Conservation (phyloP, 768 basidiomycete species). For the Cystofilobasidium ferigula region DNA sequence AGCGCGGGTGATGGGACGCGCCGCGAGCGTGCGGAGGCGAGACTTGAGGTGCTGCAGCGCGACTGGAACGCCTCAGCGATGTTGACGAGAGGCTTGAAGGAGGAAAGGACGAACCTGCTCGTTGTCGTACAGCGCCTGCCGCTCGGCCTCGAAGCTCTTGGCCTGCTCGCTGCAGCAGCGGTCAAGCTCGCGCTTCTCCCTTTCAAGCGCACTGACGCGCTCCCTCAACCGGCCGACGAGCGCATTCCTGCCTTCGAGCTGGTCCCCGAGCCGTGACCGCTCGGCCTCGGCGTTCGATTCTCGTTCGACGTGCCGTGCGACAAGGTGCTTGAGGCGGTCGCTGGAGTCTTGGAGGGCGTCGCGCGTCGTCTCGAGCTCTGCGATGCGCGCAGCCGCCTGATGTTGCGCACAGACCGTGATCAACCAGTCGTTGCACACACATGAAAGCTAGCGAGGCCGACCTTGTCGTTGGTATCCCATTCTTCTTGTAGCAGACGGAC, state of each 20-base stretch:
- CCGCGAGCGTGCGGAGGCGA: conserved; percentile 37
- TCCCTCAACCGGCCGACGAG: conserved; percentile 67
- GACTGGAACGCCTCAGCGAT: neutral
- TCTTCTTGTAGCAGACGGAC: neutral
- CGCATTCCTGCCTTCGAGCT: conserved; percentile 69
- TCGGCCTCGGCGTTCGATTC: conserved; percentile 12
- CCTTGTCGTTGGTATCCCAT: conserved; percentile 4
- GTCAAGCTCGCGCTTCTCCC: conserved; percentile 70
- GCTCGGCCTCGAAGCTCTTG: conserved; percentile 79
- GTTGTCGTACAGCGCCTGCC: conserved; percentile 83
- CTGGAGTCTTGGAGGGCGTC: neutral
- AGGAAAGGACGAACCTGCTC: conserved; percentile 45
- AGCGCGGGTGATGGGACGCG: neutral
- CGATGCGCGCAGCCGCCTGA: neutral
- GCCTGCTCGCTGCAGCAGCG: conserved; percentile 83
- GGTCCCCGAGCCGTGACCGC: conserved; percentile 50
- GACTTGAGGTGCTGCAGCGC: conserved; percentile 63
- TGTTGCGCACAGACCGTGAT: no score
- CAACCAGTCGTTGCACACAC: neutral
- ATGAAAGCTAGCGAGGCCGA: neutral
- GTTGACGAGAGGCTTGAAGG: neutral
- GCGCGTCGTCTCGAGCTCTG: neutral
- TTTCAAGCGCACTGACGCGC: conserved; percentile 75
- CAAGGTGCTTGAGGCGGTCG: neutral
- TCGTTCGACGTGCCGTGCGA: neutral